These are phyloP conservation scores for Penicillium simplicissimum DNA, from an alignment of 495 filamentous ascomycete genomes.

Conservation along the genomic window DNA sequence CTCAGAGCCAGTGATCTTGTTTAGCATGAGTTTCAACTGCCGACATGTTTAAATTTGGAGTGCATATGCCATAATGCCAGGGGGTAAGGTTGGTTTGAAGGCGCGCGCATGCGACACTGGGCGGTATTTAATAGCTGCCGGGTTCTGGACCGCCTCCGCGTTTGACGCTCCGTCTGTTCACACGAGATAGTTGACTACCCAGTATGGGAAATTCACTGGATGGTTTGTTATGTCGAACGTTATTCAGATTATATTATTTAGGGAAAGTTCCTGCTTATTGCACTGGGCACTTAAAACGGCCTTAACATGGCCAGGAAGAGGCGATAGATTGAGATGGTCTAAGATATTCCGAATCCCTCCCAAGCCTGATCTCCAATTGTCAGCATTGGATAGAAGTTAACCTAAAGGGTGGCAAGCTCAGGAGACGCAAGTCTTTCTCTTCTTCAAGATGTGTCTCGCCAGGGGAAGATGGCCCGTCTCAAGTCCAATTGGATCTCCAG, in stretches of 20 bases:
- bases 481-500: slow-evolving; percentile 7
- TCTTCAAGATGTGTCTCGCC: slow-evolving; percentile 2
- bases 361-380: too few species aligned
- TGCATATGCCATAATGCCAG: slow-evolving; percentile 3
- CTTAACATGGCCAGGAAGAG: too few species aligned
- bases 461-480: slow-evolving; percentile 4
- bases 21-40: slow-evolving; percentile 13
- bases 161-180: slow-evolving; percentile 6
- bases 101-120: slow-evolving; percentile 14
- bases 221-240: too few species aligned
- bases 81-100: slow-evolving; percentile 7
- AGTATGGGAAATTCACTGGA: too few species aligned
- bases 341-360: too few species aligned
- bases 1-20: neutral
- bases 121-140: slow-evolving; percentile 5
- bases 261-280: too few species aligned
- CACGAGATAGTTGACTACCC: too few species aligned
- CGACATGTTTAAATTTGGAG: neutral
- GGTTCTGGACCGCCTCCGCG: slow-evolving; percentile 8
- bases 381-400: neutral
- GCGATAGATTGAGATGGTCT: too few species aligned
- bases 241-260: too few species aligned
- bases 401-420: neutral
- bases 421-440: slow-evolving; percentile 7
- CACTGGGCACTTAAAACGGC: too few species aligned